phyloP scores from a whole-genome alignment of 176 grass and related monocot species.

The Melocanna baccifera region DNA sequence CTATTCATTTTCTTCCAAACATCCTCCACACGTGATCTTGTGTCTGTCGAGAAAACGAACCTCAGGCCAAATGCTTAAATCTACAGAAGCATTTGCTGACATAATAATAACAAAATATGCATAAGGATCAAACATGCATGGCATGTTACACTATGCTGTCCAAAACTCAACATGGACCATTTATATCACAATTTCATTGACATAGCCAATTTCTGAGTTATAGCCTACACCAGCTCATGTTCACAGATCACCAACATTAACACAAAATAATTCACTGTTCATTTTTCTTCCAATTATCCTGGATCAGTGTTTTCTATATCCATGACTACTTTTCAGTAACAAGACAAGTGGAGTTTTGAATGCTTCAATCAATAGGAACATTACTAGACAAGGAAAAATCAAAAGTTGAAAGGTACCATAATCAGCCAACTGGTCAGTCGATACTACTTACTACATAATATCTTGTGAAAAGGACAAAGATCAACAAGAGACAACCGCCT shows the following conservation, averaged over 20 bases:
- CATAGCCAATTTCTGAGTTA: background rate
- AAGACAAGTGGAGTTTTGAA: background rate
- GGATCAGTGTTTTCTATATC: background rate
- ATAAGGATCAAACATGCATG: slow-evolving; percentile 1
- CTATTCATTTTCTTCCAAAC: slow-evolving; percentile 97
- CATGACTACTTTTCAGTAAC: background rate
- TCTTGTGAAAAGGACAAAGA: background rate
- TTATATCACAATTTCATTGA: background rate
- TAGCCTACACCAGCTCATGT: background rate
- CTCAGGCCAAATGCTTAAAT: slow-evolving; percentile 18
- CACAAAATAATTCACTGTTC: background rate
- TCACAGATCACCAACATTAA: background rate
- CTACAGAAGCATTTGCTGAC: background rate
- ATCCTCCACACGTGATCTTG: slow-evolving; percentile 78
- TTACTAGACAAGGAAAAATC: background rate
- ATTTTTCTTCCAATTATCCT: background rate
- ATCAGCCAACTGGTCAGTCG: background rate
- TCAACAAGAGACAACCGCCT: background rate
- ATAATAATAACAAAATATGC: slow-evolving; percentile 26
- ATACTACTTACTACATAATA: background rate
- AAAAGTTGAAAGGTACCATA: background rate
- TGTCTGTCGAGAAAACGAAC: slow-evolving; percentile 46
- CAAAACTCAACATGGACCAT: slow-evolving; percentile 4
- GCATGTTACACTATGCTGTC: background rate
- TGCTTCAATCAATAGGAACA: background rate